Base-by-base conservation (phyloP, 192 early-diverging fungal species). In the Oehlia diaphana region DNA sequence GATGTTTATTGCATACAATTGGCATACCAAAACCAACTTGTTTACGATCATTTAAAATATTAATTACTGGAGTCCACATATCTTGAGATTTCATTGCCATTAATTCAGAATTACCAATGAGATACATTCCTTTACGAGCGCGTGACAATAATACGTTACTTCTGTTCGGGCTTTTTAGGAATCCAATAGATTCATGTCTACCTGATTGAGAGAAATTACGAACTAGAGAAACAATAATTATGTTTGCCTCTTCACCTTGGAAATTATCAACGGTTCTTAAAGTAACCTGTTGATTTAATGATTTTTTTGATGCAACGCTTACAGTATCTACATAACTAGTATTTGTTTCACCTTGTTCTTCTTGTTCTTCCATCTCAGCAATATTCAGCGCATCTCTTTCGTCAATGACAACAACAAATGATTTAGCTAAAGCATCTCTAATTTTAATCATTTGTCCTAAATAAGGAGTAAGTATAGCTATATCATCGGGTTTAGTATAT, bases 41-140 rank as follows among this genome's bases (percentile, higher is more conserved):
- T 5, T 80, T 84, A 26, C 83, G 37, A 2, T 61, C 21, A 0
- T 76, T 53, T 4, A 89, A 71, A 16, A 85, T 79, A 9, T 81
- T 14, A 9, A 90, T 82, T 12, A 90, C 83, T 1, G 39, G 64
- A 44, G 79, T 72, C 89, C 89, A 90, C 8, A 87, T 81, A 4
- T 68, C 42, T 19, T 58, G 1, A 14, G 77, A 69, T 26, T 79
- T 39, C 2, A 70, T 53, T 61, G 50, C 66, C 77, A 90, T 83
- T 1, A 90, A 73, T 0, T 53, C 39, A 1, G 86, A 79, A 35
- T 90, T 86, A 3, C 90, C 90, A 33, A 91, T 58, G 12, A 91
- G 73, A 49, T 82, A 91, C 87, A 91, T 86, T 6, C 90, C 90
- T 76, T 91, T 88, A 58, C 86, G 72, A 1, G 90, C 90, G 26